Conservation (phyloP, 768 basidiomycete genomes). For the Mycena vitilis region DNA sequence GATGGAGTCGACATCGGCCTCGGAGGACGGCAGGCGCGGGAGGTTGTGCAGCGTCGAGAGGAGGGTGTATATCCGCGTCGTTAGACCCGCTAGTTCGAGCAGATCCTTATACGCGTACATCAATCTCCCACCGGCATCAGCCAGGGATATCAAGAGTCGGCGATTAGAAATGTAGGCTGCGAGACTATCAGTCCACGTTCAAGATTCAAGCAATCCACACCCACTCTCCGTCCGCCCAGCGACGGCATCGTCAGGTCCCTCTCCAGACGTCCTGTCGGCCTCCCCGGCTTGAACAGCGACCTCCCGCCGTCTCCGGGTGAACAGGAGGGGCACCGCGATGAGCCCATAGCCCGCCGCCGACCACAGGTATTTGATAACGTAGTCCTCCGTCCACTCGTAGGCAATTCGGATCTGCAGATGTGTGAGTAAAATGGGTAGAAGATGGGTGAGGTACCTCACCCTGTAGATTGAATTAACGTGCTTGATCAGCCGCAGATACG, state of each 20-base stretch:
- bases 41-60: slow-evolving; percentile 88
- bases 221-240: slow-evolving; percentile 62
- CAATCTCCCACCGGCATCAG: slow-evolving; percentile 93
- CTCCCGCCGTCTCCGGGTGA: slow-evolving; percentile 65
- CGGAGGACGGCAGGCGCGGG: slow-evolving; percentile 57
- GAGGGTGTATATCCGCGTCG: slow-evolving; percentile 89
- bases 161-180: slow-evolving; percentile 91
- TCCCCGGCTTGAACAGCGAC: slow-evolving; percentile 37
- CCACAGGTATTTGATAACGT: slow-evolving; percentile 97
- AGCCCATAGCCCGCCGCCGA: slow-evolving; percentile 91
- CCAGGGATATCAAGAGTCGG: slow-evolving; percentile 90
- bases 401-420: slow-evolving; percentile 80
- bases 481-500: slow-evolving; percentile 84
- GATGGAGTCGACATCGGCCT: slow-evolving; percentile 41
- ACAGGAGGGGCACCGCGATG: slow-evolving; percentile 90
- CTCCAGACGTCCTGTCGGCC: slow-evolving; percentile 6
- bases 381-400: slow-evolving; percentile 97
- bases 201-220: slow-evolving; percentile 27
- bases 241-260: slow-evolving; percentile 52
- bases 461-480: slow-evolving; percentile 95
- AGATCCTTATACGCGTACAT: slow-evolving; percentile 97
- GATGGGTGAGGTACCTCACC: slow-evolving; percentile 50
- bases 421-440: background rate
- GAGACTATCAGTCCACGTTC: slow-evolving; percentile 2
- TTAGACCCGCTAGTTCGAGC: slow-evolving; percentile 94